Conservation (phyloP, 176 grass and related monocot species). For the Eremochloa ophiuroides region DNA sequence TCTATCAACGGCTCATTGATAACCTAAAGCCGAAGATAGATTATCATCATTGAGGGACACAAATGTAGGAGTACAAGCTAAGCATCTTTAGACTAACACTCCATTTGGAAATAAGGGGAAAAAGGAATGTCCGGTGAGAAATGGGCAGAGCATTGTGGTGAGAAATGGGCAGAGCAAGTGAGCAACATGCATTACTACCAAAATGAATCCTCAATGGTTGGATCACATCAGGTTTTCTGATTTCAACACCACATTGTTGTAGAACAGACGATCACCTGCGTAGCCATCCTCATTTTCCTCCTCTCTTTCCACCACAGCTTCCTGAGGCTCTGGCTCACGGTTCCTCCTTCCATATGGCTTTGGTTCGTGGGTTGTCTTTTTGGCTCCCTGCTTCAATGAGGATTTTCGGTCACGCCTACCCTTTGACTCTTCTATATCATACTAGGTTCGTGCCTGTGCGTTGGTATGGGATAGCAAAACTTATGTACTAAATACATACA, state of each 20-base stretch:
- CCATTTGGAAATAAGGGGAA: neutral
- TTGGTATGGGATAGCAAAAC: too few relatives aligned
- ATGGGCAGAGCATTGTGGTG: too few relatives aligned
- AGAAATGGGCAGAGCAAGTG: too few relatives aligned
- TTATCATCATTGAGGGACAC: neutral
- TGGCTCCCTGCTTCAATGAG: conserved; percentile 55
- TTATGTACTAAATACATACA: too few relatives aligned
- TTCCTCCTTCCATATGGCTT: conserved; percentile 51
- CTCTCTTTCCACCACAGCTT: conserved; percentile 41
- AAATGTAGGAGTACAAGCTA: conserved; percentile 15
- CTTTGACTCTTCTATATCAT: conserved; percentile 29
- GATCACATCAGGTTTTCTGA: conserved; percentile 26
- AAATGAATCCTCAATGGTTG: conserved; percentile 19
- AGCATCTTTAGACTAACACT: conserved; percentile 24
- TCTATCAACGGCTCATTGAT: neutral
- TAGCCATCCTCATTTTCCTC: conserved; percentile 45
- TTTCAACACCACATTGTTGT: neutral
- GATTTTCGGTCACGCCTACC: conserved; percentile 53
- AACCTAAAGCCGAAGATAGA: neutral
- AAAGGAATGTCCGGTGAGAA: neutral
- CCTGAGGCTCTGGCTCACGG: conserved; percentile 37
- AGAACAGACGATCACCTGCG: conserved; percentile 24
- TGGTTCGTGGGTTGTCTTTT: conserved; percentile 27
- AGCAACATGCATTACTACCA: neutral
- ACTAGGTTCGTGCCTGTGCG: too few relatives aligned